Percentiles rank a stretch among this genome's conserved stretches.
phyloP scores from a whole-genome alignment of 176 grass and related monocot genomes.

The Phragmites australis region DNA sequence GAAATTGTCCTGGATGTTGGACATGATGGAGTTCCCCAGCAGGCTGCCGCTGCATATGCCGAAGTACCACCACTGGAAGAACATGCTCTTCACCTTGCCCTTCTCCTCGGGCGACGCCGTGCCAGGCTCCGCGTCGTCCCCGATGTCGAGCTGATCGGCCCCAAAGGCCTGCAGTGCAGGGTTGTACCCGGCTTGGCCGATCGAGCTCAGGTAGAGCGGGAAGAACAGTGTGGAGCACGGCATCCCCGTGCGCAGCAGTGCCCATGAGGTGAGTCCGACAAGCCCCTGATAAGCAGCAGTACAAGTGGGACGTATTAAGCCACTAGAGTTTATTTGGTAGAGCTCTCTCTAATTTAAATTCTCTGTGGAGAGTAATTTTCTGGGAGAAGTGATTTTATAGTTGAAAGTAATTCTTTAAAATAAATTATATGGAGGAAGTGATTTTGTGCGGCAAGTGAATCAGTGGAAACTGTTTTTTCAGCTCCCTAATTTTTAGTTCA shows the following conservation, averaged over 20 bases:
- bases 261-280: conserved; percentile 59
- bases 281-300: too few relatives aligned
- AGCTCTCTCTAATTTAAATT: too few relatives aligned
- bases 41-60: conserved; percentile 87
- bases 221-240: conserved; percentile 68
- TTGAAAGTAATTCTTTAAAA: too few relatives aligned
- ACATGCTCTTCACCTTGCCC: conserved; percentile 63
- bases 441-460: too few relatives aligned
- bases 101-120: conserved; percentile 46
- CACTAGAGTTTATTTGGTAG: too few relatives aligned
- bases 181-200: conserved; percentile 85
- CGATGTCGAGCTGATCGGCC: conserved; percentile 79
- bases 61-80: conserved; percentile 99
- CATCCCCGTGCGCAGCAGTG: conserved; percentile 65
- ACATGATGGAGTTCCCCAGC: conserved; percentile 78
- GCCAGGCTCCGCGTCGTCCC: conserved; percentile 21
- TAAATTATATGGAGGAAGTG: too few relatives aligned
- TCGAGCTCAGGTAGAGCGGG: conserved; percentile 80
- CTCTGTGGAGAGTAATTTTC: too few relatives aligned
- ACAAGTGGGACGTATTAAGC: too few relatives aligned
- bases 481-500: too few relatives aligned
- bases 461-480: too few relatives aligned
- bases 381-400: too few relatives aligned
- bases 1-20: conserved; percentile 79
- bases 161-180: conserved; percentile 89